Percentiles rank a stretch among this genome's conserved stretches.
Conservation (phyloP, 2,329 filamentous ascomycete genomes). For the Claviceps purpurea region DNA sequence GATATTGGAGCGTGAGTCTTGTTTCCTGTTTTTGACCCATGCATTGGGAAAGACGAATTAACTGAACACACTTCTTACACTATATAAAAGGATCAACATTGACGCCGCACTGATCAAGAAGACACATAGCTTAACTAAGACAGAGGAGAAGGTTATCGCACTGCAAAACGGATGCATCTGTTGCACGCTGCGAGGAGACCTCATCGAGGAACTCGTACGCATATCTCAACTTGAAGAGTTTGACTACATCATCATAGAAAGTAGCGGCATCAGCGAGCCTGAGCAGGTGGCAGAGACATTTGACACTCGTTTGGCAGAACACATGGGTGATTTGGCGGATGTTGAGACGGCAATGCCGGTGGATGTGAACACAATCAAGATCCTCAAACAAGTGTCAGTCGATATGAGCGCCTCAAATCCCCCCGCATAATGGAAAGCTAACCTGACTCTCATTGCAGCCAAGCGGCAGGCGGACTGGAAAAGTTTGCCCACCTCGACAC, state of each 20-base stretch:
- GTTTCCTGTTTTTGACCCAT: constrained; percentile 8
- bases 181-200: constrained; percentile 58
- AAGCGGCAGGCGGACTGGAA: constrained; percentile 48
- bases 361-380: constrained; percentile 21
- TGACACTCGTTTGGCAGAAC: constrained; percentile 39
- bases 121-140: constrained; percentile 40
- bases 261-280: constrained; percentile 57
- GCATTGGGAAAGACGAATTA: not conserved
- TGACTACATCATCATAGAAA: constrained; percentile 61
- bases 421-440: no score
- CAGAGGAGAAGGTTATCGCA: constrained; percentile 51
- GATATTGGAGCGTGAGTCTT: constrained; percentile 48
- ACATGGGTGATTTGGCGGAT: constrained; percentile 25
- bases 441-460: constrained; percentile 15
- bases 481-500: constrained; percentile 56
- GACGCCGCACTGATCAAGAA: constrained; percentile 48
- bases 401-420: no score
- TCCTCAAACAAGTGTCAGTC: constrained; percentile 23
- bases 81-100: constrained; percentile 40
- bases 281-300: constrained; percentile 66
- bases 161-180: constrained; percentile 66
- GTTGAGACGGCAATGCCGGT: constrained; percentile 16
- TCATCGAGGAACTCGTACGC: constrained; percentile 55
- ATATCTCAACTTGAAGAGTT: constrained; percentile 48
- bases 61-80: not conserved